Conservation (phyloP, 2,329 filamentous ascomycete genomes). For the Trichoderma koningii region DNA sequence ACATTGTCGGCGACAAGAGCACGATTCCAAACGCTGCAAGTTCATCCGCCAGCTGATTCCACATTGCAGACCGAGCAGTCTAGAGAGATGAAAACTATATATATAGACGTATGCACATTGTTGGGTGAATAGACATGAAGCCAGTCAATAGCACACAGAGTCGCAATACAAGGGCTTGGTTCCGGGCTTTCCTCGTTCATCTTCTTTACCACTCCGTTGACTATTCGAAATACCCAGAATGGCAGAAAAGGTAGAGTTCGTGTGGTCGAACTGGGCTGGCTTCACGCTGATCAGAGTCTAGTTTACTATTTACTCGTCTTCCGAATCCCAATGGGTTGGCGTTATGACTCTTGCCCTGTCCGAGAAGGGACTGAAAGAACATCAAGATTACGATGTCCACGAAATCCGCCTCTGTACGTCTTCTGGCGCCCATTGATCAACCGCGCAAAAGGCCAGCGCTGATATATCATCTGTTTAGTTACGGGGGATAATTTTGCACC, state of each 20-base stretch:
- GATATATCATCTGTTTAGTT: neutral
- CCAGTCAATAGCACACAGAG: no score
- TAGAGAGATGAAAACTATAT: no score
- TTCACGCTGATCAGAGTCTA: neutral
- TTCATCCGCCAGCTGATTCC: no score
- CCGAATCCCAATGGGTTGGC: conserved; percentile 31
- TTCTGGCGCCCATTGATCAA: neutral
- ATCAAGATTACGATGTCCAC: conserved; percentile 29
- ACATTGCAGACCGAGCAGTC: no score
- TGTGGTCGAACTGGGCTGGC: no score
- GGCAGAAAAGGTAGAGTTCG: conserved; percentile 1
- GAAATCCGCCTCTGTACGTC: neutral
- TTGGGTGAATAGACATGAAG: no score
- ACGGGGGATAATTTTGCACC: conserved; percentile 30
- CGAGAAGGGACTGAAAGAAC: conserved; percentile 28
- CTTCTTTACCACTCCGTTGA: no score
- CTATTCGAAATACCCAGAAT: neutral
- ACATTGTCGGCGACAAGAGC: no score
- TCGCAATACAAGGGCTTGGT: no score
- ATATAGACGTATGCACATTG: no score
- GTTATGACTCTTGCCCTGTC: conserved; percentile 28
- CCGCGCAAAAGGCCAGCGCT: neutral
- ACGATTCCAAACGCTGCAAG: no score
- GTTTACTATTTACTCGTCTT: conserved; percentile 24
- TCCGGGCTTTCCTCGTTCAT: no score